These are phyloP conservation scores for Cadophora gregata DNA, from an alignment of 2,329 filamentous ascomycete species.

Conservation along the genomic window DNA sequence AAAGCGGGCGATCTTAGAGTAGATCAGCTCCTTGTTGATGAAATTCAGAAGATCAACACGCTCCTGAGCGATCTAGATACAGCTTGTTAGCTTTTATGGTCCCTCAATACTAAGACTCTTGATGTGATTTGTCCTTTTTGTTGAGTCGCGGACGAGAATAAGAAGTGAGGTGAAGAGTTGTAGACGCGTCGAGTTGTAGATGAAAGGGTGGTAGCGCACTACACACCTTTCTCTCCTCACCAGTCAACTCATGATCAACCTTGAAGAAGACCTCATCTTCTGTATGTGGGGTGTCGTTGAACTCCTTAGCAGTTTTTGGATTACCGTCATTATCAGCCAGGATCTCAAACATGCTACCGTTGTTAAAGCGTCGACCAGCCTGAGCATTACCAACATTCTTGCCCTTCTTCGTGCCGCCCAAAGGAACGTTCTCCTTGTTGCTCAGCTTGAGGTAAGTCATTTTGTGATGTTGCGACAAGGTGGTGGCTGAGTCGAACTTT, in stretches of 20 bases:
- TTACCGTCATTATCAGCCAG: constrained; percentile 19
- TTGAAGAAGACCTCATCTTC: constrained; percentile 23
- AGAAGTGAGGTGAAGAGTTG: neutral
- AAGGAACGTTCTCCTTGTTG: neutral
- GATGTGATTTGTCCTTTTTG: neutral
- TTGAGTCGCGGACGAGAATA: neutral
- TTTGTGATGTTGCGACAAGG: neutral
- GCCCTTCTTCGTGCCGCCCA: neutral
- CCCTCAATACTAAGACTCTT: no score
- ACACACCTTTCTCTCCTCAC: constrained; percentile 16
- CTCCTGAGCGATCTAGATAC: constrained; percentile 4
- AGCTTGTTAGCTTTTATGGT: neutral
- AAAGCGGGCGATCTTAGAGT: neutral
- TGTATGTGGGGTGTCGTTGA: neutral
- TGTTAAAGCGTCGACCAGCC: neutral
- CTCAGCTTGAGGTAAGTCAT: neutral
- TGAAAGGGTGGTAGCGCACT: neutral
- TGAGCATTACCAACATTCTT: neutral
- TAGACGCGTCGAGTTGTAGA: neutral
- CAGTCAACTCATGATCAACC: constrained; percentile 2
- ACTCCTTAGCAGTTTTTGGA: constrained; percentile 19
- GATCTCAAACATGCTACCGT: constrained; percentile 3
- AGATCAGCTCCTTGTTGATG: constrained; percentile 18
- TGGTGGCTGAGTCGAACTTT: no score
- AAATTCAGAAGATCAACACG: constrained; percentile 20